Conservation (phyloP, 495 filamentous ascomycete genomes). For the Hypoxylon lenormandii region DNA sequence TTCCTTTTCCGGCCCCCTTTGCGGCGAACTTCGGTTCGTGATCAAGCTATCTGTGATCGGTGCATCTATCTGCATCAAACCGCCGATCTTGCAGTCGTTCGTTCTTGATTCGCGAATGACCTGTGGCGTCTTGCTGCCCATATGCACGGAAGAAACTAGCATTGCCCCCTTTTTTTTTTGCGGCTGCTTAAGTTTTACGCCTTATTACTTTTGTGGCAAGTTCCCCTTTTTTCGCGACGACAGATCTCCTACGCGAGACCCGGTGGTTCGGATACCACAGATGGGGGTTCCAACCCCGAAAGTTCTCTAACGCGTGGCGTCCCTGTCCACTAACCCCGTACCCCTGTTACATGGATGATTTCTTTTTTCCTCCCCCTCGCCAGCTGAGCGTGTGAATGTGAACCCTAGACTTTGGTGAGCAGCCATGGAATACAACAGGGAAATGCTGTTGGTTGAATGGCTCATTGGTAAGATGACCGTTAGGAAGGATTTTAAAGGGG, state of each 20-base stretch:
- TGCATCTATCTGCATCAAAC: slow-evolving; percentile 9
- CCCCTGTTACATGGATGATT: slow-evolving; percentile 21
- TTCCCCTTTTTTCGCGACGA: neutral
- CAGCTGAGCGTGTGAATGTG: neutral
- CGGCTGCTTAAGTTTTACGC: slow-evolving; percentile 1
- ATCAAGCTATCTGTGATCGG: slow-evolving; percentile 30
- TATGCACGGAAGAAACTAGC: slow-evolving; percentile 7
- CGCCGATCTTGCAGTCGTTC: slow-evolving; percentile 20
- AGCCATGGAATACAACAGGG: slow-evolving; percentile 12
- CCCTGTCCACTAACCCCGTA: slow-evolving; percentile 23
- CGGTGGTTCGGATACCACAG: slow-evolving; percentile 42
- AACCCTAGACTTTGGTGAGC: neutral
- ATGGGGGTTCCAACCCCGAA: slow-evolving; percentile 25
- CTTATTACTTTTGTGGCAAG: slow-evolving; percentile 4
- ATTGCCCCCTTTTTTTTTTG: slow-evolving; percentile 9
- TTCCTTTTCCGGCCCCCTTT: slow-evolving; percentile 3
- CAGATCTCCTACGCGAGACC: slow-evolving; percentile 36
- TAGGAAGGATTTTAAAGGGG: slow-evolving; percentile 17
- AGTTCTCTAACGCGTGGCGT: slow-evolving; percentile 32
- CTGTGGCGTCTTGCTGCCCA: slow-evolving; percentile 15
- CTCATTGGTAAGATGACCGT: slow-evolving; percentile 10
- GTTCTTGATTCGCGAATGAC: slow-evolving; percentile 27
- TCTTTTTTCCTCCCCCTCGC: slow-evolving; percentile 5
- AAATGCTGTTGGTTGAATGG: slow-evolving; percentile 1
- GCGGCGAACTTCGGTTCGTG: slow-evolving; percentile 19